Percentiles rank a stretch among this genome's conserved stretches.
These are phyloP conservation scores for Populus tomentosa DNA, from an alignment of 441 rosid species.

Conservation along the genomic window DNA sequence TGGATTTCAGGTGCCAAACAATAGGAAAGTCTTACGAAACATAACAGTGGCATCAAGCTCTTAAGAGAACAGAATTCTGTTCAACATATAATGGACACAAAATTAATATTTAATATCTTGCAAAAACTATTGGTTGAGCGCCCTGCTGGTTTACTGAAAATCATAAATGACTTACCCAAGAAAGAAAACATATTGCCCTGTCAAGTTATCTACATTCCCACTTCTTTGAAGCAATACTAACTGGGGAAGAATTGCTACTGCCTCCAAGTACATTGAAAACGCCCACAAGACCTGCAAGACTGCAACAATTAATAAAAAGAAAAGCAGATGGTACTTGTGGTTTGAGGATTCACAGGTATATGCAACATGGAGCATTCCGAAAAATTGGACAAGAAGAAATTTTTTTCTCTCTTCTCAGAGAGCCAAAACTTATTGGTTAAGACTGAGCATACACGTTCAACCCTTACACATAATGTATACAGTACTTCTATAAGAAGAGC, in stretches of 20 bases:
- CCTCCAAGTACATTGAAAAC: conserved; percentile 91
- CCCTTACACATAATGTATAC: neutral
- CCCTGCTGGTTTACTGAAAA: neutral
- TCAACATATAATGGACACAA: neutral
- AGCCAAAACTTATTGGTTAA: neutral
- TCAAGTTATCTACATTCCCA: conserved; percentile 92
- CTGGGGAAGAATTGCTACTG: conserved; percentile 95
- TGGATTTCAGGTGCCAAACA: neutral
- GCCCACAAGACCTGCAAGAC: conserved; percentile 75
- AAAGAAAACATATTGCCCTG: conserved; percentile 94
- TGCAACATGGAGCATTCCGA: neutral
- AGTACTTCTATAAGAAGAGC: no score
- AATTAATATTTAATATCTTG: neutral
- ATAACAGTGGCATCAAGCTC: neutral
- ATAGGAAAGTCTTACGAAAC: neutral
- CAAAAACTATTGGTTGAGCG: neutral
- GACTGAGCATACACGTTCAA: neutral
- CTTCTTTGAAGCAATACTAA: conserved; percentile 84
- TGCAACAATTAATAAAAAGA: neutral
- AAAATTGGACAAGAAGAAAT: neutral
- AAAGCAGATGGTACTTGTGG: neutral
- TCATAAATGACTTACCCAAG: conserved; percentile 59
- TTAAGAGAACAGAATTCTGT: neutral
- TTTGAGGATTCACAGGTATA: neutral
- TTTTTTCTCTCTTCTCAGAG: neutral